Base-by-base conservation (phyloP, 768 basidiomycete species). In the Coprinellus aureogranulatus region DNA sequence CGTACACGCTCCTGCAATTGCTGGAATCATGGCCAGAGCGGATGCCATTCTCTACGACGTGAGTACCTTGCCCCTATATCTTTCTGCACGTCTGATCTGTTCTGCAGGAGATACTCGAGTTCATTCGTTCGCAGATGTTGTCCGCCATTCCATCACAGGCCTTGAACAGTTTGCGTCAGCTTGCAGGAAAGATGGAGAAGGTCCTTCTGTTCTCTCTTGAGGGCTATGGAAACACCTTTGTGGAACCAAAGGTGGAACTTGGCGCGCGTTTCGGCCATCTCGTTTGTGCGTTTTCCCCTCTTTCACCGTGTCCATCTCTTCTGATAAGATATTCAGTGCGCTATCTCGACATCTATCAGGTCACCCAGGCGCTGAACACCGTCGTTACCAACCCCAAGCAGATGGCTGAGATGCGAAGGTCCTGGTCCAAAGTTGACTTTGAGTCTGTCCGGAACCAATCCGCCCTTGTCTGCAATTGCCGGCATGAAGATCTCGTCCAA, bases 11-110 rank as follows among this genome's bases (percentile, higher is more conserved):
- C 92, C 93, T 44, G 90, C 88, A 4, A 87, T 96, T 60, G 90
- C 92, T 9, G 89, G 88, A 4, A 72, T 94, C 60, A 92, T 97
- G 88, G 87, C 90, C 18, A 89, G 88, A 66, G 94, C 90, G 2
- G 91, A 94, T 74, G 92, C 92, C 18, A 86, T 93, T 64, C 85
- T 92, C 25, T 95, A 92, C 70, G 91, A 94, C 76, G 94, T 94
- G 70, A 68, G 90, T 80, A n/a, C 57, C 45, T 23, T 40, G 44
- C 34, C 49, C 45, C 26, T 27, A 8, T n/a, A 41, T 34, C 5
- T 22, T 42, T 44, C 39, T 67, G 37, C 67, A 60, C 48, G 58
- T 53, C 57, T 49, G 55, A 60, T 59, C 22, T 12, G 34, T 23
- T 60, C 58, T 63, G 34, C 66, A 93, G 90, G 91, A 92, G 85